Evolutionary conservation across 2,329 filamentous ascomycete genomes (phyloP).

Genomic region (Aurifilum marmelostoma): DNA sequence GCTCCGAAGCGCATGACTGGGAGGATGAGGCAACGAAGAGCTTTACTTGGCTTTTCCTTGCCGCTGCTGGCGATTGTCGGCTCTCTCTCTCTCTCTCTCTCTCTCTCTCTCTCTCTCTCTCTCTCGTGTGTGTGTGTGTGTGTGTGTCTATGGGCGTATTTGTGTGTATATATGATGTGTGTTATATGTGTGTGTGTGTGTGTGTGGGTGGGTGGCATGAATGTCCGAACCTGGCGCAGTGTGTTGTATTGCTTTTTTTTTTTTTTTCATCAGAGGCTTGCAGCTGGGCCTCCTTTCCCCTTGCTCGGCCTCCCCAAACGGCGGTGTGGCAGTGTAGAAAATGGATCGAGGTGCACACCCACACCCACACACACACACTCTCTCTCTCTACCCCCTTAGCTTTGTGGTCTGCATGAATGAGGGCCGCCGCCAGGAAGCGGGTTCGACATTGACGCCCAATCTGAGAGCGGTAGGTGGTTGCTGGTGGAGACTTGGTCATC

Average conservation of each 20-base stretch:
- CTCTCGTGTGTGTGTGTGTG: too few species aligned
- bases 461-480: not conserved
- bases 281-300: not conserved
- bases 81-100: too few species aligned
- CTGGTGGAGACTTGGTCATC: not conserved
- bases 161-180: too few species aligned
- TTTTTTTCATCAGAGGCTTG: constrained; percentile 3
- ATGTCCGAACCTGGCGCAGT: constrained; percentile 9
- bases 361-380: not conserved
- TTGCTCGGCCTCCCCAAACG: constrained; percentile 18
- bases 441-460: constrained; percentile 5
- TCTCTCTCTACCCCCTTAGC: not conserved
- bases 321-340: constrained; percentile 26
- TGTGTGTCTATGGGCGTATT: too few species aligned
- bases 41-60: not conserved
- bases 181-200: constrained; percentile 6
- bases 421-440: not conserved
- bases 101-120: too few species aligned
- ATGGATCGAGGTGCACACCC: not conserved
- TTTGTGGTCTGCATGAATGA: constrained; percentile 1
- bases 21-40: not conserved
- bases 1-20: constrained; percentile 15
- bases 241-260: not conserved
- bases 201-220: constrained; percentile 2
- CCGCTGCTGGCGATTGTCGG: constrained; percentile 22